phyloP scores from a whole-genome alignment of 2,329 filamentous ascomycete genomes.

The Fusarium sulawesiense region DNA sequence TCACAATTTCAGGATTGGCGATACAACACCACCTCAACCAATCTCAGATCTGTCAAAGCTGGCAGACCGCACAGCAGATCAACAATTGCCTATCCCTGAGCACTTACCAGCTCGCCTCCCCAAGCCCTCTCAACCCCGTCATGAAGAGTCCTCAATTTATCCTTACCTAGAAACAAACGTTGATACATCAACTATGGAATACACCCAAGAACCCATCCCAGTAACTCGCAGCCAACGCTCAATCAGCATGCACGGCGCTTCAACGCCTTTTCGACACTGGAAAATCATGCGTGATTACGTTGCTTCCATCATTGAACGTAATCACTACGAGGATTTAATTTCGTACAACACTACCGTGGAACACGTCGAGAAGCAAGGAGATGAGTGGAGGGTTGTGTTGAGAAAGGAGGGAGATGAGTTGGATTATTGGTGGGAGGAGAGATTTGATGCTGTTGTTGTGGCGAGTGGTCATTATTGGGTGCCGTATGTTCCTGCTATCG shows the following conservation, averaged over 20 bases:
- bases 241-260: constrained; percentile 59
- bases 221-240: constrained; percentile 47
- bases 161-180: constrained; percentile 75
- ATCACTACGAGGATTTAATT: constrained; percentile 64
- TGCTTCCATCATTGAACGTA: constrained; percentile 61
- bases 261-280: constrained; percentile 73
- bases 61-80: constrained; percentile 62
- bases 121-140: constrained; percentile 59
- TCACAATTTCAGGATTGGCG: constrained; percentile 55
- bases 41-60: constrained; percentile 60
- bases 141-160: constrained; percentile 69
- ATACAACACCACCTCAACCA: constrained; percentile 52
- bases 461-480: constrained; percentile 71
- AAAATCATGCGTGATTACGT: constrained; percentile 67
- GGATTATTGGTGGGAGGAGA: constrained; percentile 72
- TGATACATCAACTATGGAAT: constrained; percentile 68
- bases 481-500: constrained; percentile 64
- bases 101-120: constrained; percentile 60
- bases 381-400: constrained; percentile 66
- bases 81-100: constrained; percentile 59
- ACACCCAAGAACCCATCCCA: constrained; percentile 66
- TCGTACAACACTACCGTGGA: constrained; percentile 72
- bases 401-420: constrained; percentile 50
- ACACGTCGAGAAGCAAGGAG: constrained; percentile 60
- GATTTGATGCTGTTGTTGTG: constrained; percentile 70